Evolutionary conservation across 805 yeast genomes (phyloP).

Genomic region (Schwanniomyces polymorphus): DNA sequence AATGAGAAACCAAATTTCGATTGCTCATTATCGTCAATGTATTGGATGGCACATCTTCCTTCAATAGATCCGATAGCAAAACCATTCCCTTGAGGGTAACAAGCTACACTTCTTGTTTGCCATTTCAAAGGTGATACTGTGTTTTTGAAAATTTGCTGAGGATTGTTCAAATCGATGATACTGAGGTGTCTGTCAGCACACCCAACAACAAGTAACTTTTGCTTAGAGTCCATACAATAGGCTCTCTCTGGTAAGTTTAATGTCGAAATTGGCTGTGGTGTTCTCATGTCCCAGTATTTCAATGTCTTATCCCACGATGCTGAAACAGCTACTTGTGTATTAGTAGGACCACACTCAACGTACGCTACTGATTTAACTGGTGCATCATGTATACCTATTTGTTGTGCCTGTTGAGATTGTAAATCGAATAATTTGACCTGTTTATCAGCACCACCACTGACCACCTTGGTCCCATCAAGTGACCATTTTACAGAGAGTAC

Average conservation of each 20-base stretch:
- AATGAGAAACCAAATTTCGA: constrained; percentile 77
- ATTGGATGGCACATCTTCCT: constrained; percentile 94
- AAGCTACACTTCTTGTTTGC: constrained; percentile 81
- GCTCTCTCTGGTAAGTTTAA: constrained; percentile 86
- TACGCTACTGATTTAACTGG: constrained; percentile 73
- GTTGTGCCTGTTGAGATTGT: constrained; percentile 76
- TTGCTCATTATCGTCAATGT: constrained; percentile 81
- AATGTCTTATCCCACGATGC: constrained; percentile 97
- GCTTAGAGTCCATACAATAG: constrained; percentile 81
- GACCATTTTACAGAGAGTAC: constrained; percentile 83
- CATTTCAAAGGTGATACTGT: constrained; percentile 77
- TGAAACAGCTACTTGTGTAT: constrained; percentile 78
- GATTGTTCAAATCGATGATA: constrained; percentile 77
- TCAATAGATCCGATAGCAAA: constrained; percentile 92
- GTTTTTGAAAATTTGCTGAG: constrained; percentile 77
- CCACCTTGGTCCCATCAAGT: constrained; percentile 80
- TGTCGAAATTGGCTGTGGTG: constrained; percentile 78
- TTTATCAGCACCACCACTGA: constrained; percentile 85
- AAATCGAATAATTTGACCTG: constrained; percentile 82
- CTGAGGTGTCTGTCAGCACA: constrained; percentile 87
- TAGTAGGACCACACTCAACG: constrained; percentile 83
- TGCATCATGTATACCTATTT: constrained; percentile 83
- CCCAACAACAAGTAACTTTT: constrained; percentile 84
- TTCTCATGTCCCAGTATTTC: constrained; percentile 92
- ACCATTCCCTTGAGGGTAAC: constrained; percentile 91